Conservation (phyloP, 169 alveolate genomes). For the Miamiensis avidus region DNA sequence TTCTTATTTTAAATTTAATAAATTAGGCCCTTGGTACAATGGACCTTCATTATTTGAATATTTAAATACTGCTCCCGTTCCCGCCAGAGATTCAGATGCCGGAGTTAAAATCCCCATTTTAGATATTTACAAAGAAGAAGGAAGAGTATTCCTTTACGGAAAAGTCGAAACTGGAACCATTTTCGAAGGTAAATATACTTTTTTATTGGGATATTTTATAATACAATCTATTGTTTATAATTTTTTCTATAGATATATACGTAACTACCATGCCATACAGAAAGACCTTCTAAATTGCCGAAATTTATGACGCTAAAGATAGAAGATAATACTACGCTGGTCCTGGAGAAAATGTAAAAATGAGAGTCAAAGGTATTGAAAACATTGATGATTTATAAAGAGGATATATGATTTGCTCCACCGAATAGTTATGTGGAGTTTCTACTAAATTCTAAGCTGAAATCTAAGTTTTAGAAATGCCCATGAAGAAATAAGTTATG, state of each 20-base stretch:
- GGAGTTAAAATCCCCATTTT: constrained; percentile 82
- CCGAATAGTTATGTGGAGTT: constrained; percentile 90
- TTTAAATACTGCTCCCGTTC: constrained; percentile 74
- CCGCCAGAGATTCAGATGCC: constrained; percentile 81
- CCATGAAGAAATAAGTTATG: constrained; percentile 92
- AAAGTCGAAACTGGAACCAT: constrained; percentile 86
- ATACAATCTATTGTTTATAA: too few relatives aligned
- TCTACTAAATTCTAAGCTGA: constrained; percentile 91
- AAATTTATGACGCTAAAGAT: constrained; percentile 76
- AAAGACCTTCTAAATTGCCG: constrained; percentile 59
- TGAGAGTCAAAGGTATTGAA: constrained; percentile 88
- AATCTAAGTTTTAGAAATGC: constrained; percentile 89
- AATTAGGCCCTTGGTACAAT: constrained; percentile 69
- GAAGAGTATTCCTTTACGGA: constrained; percentile 79
- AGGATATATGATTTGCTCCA: constrained; percentile 96
- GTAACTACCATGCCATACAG: constrained; percentile 74
- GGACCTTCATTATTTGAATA: constrained; percentile 86
- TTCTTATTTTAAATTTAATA: too few relatives aligned
- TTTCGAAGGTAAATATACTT: constrained; percentile 58
- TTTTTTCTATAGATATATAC: constrained; percentile 31
- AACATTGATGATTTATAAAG: constrained; percentile 93
- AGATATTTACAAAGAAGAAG: constrained; percentile 86
- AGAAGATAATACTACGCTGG: constrained; percentile 81
- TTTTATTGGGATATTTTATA: too few relatives aligned
- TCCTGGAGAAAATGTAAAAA: constrained; percentile 88